Percentiles rank a stretch among this genome's conserved stretches.
Evolutionary conservation across 306 rosid genomes (phyloP).

Genomic region (Cicer pinnatifidum): DNA sequence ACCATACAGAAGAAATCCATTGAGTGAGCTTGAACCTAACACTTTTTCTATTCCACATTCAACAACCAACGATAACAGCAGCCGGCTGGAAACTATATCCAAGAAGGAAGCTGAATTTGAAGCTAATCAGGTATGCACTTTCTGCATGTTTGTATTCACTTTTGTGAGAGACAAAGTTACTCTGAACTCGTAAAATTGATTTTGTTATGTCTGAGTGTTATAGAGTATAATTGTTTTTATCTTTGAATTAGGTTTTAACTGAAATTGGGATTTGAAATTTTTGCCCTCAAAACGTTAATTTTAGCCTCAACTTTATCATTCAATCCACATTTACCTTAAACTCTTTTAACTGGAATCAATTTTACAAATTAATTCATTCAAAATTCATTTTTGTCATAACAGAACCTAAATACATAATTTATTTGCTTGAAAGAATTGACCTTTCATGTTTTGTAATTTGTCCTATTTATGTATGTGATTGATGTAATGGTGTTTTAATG

Average conservation of each 20-base stretch:
- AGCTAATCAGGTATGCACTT: conserved; percentile 59
- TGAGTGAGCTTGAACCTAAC: conserved; percentile 79
- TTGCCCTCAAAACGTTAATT: neutral
- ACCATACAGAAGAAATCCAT: conserved; percentile 82
- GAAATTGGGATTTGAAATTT: neutral
- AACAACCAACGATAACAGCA: conserved; percentile 50
- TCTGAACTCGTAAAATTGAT: neutral
- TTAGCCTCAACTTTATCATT: neutral
- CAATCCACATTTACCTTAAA: neutral
- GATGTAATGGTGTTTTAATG: neutral
- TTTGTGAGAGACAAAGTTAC: neutral
- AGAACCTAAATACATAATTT: neutral
- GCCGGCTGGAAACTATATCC: conserved; percentile 53
- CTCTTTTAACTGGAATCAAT: neutral
- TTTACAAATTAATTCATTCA: neutral
- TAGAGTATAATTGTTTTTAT: neutral
- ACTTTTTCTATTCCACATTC: conserved; percentile 58
- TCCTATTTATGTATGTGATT: neutral
- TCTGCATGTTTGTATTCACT: neutral
- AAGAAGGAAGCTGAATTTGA: conserved; percentile 59
- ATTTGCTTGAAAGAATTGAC: conserved; percentile 15
- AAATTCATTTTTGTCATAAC: neutral
- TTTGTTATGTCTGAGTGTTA: neutral
- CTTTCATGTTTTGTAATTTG: conserved; percentile 14
- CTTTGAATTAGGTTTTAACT: neutral